Evolutionary conservation across 2,329 filamentous ascomycete genomes (phyloP).

Genomic region (Aspergillus terreus): DNA sequence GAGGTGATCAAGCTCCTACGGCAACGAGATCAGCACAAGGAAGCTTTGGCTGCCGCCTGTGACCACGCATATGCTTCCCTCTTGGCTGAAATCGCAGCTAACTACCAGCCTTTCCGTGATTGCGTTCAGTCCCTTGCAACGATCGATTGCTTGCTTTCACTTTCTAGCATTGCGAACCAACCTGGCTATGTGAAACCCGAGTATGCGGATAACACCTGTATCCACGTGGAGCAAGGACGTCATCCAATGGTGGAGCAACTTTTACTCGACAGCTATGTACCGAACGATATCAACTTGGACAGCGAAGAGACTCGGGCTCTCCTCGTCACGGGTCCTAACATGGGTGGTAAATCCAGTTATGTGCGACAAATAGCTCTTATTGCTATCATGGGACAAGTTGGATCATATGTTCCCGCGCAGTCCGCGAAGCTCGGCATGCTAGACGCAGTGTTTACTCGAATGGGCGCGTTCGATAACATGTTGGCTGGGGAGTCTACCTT

Average conservation of each 20-base stretch:
- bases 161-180: conserved; percentile 77
- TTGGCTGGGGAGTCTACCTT: conserved; percentile 93
- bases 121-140: conserved; percentile 80
- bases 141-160: conserved; percentile 83
- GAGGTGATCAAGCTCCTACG: conserved; percentile 78
- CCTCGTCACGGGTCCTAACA: conserved; percentile 94
- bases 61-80: conserved; percentile 74
- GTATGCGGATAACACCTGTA: conserved; percentile 60
- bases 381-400: conserved; percentile 89
- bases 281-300: conserved; percentile 76
- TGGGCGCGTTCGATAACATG: conserved; percentile 95
- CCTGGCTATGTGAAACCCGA: conserved; percentile 84
- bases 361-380: conserved; percentile 90
- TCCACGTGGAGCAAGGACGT: conserved; percentile 70
- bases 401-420: conserved; percentile 84
- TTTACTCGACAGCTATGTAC: conserved; percentile 81
- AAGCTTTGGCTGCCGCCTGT: conserved; percentile 86
- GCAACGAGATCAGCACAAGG: conserved; percentile 91
- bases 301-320: conserved; percentile 66
- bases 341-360: conserved; percentile 98
- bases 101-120: conserved; percentile 87
- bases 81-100: conserved; percentile 68
- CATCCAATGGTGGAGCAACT: conserved; percentile 96
- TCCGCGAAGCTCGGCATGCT: conserved; percentile 72
- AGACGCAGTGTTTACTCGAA: conserved; percentile 90